Evolutionary conservation across 768 basidiomycete species (phyloP), one percentile per base, ranked within the genome.

Genomic region (Mycena vitilis): DNA sequence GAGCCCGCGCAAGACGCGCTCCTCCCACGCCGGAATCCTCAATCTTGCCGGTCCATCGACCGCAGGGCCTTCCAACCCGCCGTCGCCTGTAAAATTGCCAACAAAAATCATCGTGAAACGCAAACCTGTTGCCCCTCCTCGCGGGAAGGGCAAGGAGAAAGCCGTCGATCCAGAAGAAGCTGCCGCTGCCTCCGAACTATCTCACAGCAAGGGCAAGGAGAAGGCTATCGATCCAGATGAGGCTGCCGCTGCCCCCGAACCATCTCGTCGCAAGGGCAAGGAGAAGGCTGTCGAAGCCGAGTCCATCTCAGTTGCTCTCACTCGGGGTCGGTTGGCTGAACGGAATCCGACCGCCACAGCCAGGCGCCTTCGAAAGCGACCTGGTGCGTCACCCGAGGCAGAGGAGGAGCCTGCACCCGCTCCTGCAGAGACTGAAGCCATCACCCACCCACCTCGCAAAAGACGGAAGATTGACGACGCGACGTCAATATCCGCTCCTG

Each of bases 391-490:
- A 30, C 42, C 64, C 44, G 60, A 60, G 49, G 37, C 48, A 44
- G 13, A 66, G 62, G 13, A 66, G 62, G 60, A 58, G 63, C 52
- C 71, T 68, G 57, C 59, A 47, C 20, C 44, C 54, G 23, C 71
- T 64, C 16, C 51, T 36, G 11, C 45, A 8, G 49, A 57, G 25
- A 23, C 20, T 3, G 60, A 68, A 51, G 18, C 66, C 4, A 54
- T 40, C 20, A 18, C 37, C 25, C 52, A n/a, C 23, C 66, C 37
- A 13, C 42, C 74, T 11, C 74, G 69, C 60, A 81, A 79, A 68
- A 78, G 79, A 9, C 51, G 75, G 53, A 77, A 71, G 57, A 61
- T 75, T 11, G 62, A 74, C 47, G 22, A 36, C 1, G 11, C 67
- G 11, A 61, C 69, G 18, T 66, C 65, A 8, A 48, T 57, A 54